These are phyloP conservation scores for Ustilago xerochloae DNA, from an alignment of 1,284 basidiomycete genomes.

Conservation along the genomic window DNA sequence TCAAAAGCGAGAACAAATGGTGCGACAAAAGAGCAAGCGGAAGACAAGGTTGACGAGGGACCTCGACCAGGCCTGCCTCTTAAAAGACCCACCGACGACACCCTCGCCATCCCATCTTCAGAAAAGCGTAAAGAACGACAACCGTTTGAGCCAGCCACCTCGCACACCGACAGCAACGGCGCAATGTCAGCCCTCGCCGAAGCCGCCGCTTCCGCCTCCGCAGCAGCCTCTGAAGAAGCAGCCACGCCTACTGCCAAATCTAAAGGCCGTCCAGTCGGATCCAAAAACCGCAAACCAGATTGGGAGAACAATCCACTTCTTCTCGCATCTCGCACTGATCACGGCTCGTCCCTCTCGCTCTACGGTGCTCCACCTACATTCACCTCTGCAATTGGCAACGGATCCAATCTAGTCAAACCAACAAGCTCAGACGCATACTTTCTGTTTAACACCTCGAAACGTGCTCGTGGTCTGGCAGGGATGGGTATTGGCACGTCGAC, in stretches of 20 bases:
- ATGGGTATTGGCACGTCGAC: constrained; percentile 31
- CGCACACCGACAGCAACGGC: constrained; percentile 16
- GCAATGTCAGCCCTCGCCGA: constrained; percentile 32
- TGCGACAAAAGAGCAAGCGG: background rate
- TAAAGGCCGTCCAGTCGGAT: constrained; percentile 38
- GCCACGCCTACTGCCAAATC: constrained; percentile 11
- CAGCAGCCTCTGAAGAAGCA: constrained; percentile 21
- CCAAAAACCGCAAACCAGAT: constrained; percentile 40
- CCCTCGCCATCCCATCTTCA: constrained; percentile 14
- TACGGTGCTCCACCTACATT: constrained; percentile 22
- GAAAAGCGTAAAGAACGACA: constrained; percentile 48
- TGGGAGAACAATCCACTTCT: constrained; percentile 41
- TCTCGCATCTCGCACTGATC: constrained; percentile 15
- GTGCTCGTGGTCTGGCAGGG: constrained; percentile 28
- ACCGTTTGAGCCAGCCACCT: constrained; percentile 24
- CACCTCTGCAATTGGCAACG: background rate
- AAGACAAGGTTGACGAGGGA: constrained; percentile 17
- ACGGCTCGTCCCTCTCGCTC: constrained; percentile 22
- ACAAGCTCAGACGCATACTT: constrained; percentile 51
- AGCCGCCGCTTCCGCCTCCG: constrained; percentile 25
- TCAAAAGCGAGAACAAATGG: constrained; percentile 9
- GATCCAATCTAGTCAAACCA: constrained; percentile 35
- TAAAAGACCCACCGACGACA: background rate
- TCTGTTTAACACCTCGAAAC: constrained; percentile 49
- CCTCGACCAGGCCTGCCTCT: constrained; percentile 23